Base-by-base conservation (phyloP, 2,329 filamentous ascomycete species). In the Cylindrodendrum hubeiense region DNA sequence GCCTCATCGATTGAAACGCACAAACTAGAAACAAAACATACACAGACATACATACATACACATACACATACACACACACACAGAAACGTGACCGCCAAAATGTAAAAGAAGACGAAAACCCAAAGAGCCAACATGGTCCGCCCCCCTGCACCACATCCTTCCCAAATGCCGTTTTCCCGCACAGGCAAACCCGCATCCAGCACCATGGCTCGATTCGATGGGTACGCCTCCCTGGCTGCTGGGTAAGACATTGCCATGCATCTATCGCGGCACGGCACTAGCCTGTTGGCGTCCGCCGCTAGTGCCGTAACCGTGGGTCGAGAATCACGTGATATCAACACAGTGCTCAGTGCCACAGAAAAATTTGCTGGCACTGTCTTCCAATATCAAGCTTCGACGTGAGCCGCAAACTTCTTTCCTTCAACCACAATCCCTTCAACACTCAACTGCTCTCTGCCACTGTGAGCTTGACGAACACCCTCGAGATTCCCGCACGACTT, bases 311-410 rank as follows among this genome's bases (percentile, higher is more conserved):
- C 17, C 26, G 63, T 12, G 44, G 60, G 57, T 9, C 10, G 0
- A 49, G 12, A 24, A 33, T 72, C 77, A 79, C 77, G 76, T 79
- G 76, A 44, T 1, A 0, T 0, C 0, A 0, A 0, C 46, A 79
- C 77, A 78, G 77, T 79, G 76, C 60, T 10, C 17, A n/a, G 0
- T 2, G n/a, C 49, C 24, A 30, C 12, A 6, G 49, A 53, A 72
- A 77, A 75, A 67, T 58, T 77, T 76, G 46, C 63, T 71, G 26
- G 63, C 77, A 79, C 77, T 78, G 77, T 77, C 39, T 61, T 41
- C 3, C 71, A 75, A 78, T 79, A 79, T 77, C 75, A 75, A 72
- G 66, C 56, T 64, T 67, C 63, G 63, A 66, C 65, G 65, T 56
- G 67, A 70, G 66, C 68, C 67, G 57, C 60, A 65, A 63, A 41